Evolutionary conservation across 768 basidiomycete species (phyloP).

Genomic region (Lactarius sanguifluus): DNA sequence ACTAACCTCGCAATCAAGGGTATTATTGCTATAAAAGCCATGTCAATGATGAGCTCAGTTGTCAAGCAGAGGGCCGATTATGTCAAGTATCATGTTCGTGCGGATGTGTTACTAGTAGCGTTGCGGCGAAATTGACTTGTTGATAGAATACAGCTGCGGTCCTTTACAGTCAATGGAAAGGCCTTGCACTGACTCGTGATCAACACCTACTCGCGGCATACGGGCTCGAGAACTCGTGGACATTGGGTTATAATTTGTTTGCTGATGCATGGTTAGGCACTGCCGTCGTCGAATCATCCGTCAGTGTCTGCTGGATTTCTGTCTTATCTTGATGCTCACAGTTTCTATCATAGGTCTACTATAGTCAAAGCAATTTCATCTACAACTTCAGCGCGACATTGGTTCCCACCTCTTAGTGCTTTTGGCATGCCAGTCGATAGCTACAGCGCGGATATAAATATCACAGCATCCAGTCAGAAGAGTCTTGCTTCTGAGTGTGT

Average conservation of each 20-base stretch:
- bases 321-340: background rate
- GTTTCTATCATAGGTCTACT: constrained; percentile 12
- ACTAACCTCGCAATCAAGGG: constrained; percentile 74
- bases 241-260: constrained; percentile 61
- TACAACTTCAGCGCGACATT: background rate
- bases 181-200: constrained; percentile 15
- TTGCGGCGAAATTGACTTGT: constrained; percentile 4
- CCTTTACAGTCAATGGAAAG: constrained; percentile 23
- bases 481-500: background rate
- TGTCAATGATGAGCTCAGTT: constrained; percentile 51
- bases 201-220: constrained; percentile 12
- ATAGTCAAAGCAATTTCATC: constrained; percentile 12
- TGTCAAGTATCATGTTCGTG: constrained; percentile 33
- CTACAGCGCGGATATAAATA: background rate
- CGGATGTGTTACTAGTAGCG: background rate
- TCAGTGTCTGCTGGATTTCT: constrained; percentile 3
- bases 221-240: constrained; percentile 44
- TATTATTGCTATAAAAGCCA: constrained; percentile 62
- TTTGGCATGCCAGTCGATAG: constrained; percentile 24
- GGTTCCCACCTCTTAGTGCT: background rate
- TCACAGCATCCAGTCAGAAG: constrained; percentile 5
- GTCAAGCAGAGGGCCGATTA: constrained; percentile 30
- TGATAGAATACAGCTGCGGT: background rate
- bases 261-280: constrained; percentile 57
- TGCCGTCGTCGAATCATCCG: constrained; percentile 43